These are phyloP conservation scores for Cinchona pubescens DNA, from an alignment of 257 asterid genomes.

Conservation along the genomic window DNA sequence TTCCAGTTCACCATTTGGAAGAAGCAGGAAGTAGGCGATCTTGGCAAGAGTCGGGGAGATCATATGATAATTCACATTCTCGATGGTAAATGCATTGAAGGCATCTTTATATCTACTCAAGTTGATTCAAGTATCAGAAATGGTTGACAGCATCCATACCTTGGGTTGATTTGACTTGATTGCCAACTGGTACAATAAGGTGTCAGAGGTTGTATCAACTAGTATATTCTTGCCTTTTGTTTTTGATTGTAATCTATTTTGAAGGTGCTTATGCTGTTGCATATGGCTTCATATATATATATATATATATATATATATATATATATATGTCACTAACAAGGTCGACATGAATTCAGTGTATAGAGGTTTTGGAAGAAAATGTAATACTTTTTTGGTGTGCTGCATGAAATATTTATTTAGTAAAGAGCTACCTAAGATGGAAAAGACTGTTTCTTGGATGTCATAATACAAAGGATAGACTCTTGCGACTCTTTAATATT, in stretches of 20 bases:
- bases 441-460: too few species aligned
- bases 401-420: neutral
- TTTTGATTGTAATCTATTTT: neutral
- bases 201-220: neutral
- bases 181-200: neutral
- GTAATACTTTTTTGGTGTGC: neutral
- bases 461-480: too few species aligned
- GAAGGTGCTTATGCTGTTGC: neutral
- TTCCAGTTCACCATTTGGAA: conserved; percentile 40
- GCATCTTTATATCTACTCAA: neutral
- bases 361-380: neutral
- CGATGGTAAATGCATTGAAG: conserved; percentile 38
- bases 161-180: neutral
- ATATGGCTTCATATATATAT: neutral
- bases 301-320: too few species aligned
- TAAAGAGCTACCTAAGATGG: neutral
- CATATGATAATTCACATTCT: conserved; percentile 27
- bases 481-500: too few species aligned
- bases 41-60: conserved; percentile 50
- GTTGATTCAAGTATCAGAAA: neutral
- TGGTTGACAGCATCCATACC: neutral
- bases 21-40: conserved; percentile 51
- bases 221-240: neutral
- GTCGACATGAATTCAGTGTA: neutral
- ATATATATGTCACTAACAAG: neutral